These are phyloP conservation scores for Phytophthora brassicae DNA, from an alignment of 352 stramenopile genomes.

Conservation along the genomic window DNA sequence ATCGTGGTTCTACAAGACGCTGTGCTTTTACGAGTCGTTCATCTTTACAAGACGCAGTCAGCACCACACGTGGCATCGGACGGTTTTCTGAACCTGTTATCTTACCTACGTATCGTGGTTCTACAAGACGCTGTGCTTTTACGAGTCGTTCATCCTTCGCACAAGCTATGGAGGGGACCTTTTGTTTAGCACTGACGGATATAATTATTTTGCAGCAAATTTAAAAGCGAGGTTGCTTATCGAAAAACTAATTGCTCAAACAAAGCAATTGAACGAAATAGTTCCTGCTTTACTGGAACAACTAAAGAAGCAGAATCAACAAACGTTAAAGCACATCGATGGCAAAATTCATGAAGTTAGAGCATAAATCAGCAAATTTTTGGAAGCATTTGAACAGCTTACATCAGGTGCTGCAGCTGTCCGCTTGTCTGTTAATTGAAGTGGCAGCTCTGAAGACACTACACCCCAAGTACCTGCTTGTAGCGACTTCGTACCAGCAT, in stretches of 20 bases:
- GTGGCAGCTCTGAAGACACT: no score
- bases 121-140: no score
- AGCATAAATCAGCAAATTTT: no score
- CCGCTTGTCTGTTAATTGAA: conserved; percentile 3
- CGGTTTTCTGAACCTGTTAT: no score
- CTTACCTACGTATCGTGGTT: no score
- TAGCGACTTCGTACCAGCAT: neutral
- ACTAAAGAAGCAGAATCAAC: conserved; percentile 7
- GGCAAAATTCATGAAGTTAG: conserved; percentile 4
- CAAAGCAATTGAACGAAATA: neutral
- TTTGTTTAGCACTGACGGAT: neutral
- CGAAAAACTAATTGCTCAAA: neutral
- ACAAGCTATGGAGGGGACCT: neutral
- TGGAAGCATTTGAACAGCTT: neutral
- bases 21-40: neutral
- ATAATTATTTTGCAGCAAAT: neutral
- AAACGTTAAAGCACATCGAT: conserved; percentile 1
- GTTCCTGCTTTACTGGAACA: conserved; percentile 12
- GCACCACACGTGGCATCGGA: no score
- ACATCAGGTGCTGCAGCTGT: conserved; percentile 8
- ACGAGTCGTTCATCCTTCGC: no score
- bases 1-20: conserved; percentile 4
- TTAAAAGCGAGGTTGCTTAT: conserved; percentile 2
- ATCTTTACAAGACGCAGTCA: no score
- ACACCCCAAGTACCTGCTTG: neutral